Evolutionary conservation across 2,329 filamentous ascomycete genomes (phyloP).

Genomic region (Sclerotinia sclerotiorum): DNA sequence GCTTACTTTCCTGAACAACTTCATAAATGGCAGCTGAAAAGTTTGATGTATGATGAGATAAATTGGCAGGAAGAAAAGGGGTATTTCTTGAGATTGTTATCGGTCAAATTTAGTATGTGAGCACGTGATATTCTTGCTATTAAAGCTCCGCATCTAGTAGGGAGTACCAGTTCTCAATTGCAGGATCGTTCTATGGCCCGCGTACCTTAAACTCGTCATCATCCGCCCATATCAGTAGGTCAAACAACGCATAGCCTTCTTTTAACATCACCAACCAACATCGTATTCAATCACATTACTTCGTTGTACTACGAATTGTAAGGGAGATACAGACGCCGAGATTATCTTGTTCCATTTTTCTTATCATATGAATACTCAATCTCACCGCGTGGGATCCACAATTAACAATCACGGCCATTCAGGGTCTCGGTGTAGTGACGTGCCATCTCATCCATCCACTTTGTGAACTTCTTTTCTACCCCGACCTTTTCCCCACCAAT

Average conservation of each 20-base stretch:
- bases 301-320: constrained; percentile 7
- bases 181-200: constrained; percentile 19
- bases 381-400: constrained; percentile 23
- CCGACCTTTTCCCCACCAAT: constrained; percentile 24
- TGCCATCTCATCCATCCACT: constrained; percentile 24
- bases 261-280: constrained; percentile 19
- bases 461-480: constrained; percentile 17
- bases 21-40: neutral
- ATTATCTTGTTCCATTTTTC: constrained; percentile 18
- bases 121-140: neutral
- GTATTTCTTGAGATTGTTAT: neutral
- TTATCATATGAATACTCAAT: constrained; percentile 22
- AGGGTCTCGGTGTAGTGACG: constrained; percentile 21
- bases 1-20: neutral
- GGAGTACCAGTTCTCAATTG: neutral
- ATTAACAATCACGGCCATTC: constrained; percentile 15
- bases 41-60: neutral
- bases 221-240: constrained; percentile 16
- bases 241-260: constrained; percentile 13
- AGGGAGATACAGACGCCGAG: constrained; percentile 18
- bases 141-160: neutral
- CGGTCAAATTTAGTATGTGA: neutral
- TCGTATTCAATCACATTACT: constrained; percentile 15
- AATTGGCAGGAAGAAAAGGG: neutral
- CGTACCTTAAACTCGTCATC: constrained; percentile 15